Evolutionary conservation across 2,329 filamentous ascomycete genomes (phyloP), one percentile per base, ranked within the genome.

Genomic region (Cryphonectria naterciae): DNA sequence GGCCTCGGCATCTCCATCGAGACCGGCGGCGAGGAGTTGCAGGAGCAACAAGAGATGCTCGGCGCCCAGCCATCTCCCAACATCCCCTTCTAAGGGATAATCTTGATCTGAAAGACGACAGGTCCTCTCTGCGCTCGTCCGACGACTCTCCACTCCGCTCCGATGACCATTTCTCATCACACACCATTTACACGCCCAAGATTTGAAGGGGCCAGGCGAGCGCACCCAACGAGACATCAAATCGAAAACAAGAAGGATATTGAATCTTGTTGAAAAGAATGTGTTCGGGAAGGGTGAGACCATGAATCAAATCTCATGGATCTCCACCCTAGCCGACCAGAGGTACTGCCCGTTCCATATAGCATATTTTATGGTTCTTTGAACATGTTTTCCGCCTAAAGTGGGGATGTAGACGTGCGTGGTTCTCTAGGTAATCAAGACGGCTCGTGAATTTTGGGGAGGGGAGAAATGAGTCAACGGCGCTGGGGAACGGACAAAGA

Each of bases 1-100:
- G 96, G 96, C 76, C 88, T 99, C 74, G 94, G 94, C 73, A 93
- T 99, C 77, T 97, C 95, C 64, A 93, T 97, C 76, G 94, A 97
- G 85, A 89, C 93, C 67, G 91, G 91, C 66, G 88, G 91, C 69
- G 94, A 97, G 81, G 94, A 97, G 80, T 85, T 97, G 76, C 93
- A 96, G 86, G 92, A 95, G 81, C 92, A 94, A 83, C 92, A 94
- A 81, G 92, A 94, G 81, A 80, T 82, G 72, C 77, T 87, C 65
- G 86, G 86, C 70, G 81, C 83, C 70, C 85, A 87, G 76, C 81
- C 86, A 46, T 80, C 84, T 60, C 83, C 84, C 74, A 89, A 88
- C 82, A 91, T 92, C 79, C 89, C 90, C 75, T 92, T 92, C 80
- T 92, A 91, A 86, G 73, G 61, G 56, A 41, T 22, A 2, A 62